Conservation (phyloP, 352 stramenopile species). For the Globisporangium rhizosaccharum region DNA sequence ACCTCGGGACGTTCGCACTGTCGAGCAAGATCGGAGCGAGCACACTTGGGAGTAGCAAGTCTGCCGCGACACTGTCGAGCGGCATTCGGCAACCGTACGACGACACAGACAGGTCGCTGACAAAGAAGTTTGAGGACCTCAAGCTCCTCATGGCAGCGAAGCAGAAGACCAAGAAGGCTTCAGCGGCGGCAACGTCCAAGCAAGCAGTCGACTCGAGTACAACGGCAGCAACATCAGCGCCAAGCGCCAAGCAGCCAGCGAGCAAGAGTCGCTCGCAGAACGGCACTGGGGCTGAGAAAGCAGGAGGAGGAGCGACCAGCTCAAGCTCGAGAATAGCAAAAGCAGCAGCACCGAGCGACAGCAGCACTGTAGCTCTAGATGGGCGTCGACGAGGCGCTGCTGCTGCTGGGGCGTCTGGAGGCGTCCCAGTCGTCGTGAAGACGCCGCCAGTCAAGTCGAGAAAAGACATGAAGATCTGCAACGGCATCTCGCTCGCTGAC, state of each 20-base stretch:
- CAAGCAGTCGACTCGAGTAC: neutral
- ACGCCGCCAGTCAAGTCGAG: conserved; percentile 16
- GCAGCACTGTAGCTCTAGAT: neutral
- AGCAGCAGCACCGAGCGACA: neutral
- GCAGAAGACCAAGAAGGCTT: conserved; percentile 1
- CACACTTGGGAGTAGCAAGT: conserved; percentile 18
- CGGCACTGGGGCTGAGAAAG: too few species aligned
- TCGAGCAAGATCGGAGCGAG: neutral
- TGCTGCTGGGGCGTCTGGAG: neutral
- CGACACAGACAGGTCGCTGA: conserved; percentile 21
- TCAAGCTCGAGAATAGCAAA: neutral
- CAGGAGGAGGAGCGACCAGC: too few species aligned
- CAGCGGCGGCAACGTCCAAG: neutral
- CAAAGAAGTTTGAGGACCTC: conserved; percentile 61
- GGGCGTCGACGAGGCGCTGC: neutral
- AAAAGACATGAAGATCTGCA: conserved; percentile 33
- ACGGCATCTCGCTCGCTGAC: conserved; percentile 59
- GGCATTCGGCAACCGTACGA: neutral
- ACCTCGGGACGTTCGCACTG: conserved; percentile 7
- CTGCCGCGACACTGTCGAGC: conserved; percentile 7
- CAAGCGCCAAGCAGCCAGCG: neutral
- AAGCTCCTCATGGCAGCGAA: conserved; percentile 59
- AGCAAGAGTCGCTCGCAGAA: neutral
- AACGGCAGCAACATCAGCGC: neutral
- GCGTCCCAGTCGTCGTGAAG: conserved; percentile 9